Base-by-base conservation (phyloP, 495 filamentous ascomycete genomes). In the Rostrohypoxylon terebratum region DNA sequence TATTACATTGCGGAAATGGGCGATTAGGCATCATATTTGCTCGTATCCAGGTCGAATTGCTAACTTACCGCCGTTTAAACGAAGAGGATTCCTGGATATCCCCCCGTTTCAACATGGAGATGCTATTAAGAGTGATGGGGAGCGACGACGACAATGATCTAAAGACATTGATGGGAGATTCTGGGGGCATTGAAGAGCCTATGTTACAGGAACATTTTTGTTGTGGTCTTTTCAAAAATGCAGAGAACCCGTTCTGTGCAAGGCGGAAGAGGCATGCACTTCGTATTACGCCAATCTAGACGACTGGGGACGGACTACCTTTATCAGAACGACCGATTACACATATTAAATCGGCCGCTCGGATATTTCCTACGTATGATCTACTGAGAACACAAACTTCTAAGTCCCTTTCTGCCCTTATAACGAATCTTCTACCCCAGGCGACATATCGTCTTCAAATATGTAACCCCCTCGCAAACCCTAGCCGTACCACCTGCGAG, bases 261-360 rank as follows among this genome's bases (percentile, higher is more conserved):
- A 42, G 0, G 10, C 66, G 62, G 68, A 66, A 51, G 68, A 66
- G 13, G 68, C 11, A 11, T 71, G 68, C 48, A 18, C 20, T 3
- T 62, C 16, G 1, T 71, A 71, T 58, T 71, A 62, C 11, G 55
- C 33, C 1, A 71, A 71, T 40, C 57, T 71, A 33, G 68, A 71
- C 14, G 68, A 65, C 18, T 71, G 61, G 68, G 31, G 55, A 11
- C 61, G 68, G 0, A 60, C 34, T 25, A 57, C 45, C 1, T 71
- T 71, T 11, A 66, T 71, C 48, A 14, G 38, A 2, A 11, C 23
- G 28, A 1, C 3, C 0, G 40, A 38, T 20, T 13, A n/a, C n/a
- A n/a, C n/a, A n/a, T n/a, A 23, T 23, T 48, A 48, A 21, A 3
- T 44, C 9, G 34, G 9, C 2, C 25, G 2, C 2, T 2, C 25